phyloP scores from a whole-genome alignment of 257 asterid species.

The Fraxinus quadrangulata region DNA sequence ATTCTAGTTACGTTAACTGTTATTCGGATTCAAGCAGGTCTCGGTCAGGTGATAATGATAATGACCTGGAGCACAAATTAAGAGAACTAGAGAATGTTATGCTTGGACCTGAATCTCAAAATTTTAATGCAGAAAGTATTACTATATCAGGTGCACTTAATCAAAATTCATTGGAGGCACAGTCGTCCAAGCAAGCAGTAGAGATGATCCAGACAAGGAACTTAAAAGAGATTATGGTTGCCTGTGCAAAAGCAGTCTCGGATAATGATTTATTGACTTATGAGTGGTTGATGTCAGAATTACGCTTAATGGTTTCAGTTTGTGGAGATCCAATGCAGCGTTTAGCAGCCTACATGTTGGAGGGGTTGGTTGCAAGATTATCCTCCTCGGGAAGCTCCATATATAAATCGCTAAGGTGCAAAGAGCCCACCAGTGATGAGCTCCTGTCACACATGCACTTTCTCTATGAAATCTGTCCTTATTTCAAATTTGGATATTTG shows the following conservation, averaged over 20 bases:
- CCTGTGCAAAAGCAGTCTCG: constrained; percentile 36
- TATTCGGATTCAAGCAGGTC: not conserved
- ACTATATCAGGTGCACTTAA: not conserved
- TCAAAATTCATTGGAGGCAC: constrained; percentile 20
- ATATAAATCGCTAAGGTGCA: constrained; percentile 34
- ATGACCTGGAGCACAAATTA: constrained; percentile 26
- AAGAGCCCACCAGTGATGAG: constrained; percentile 30
- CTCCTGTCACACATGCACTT: constrained; percentile 33
- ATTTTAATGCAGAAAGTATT: not conserved
- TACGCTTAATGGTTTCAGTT: constrained; percentile 31
- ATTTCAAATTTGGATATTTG: constrained; percentile 38
- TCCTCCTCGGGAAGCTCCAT: constrained; percentile 37
- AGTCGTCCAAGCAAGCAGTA: constrained; percentile 11
- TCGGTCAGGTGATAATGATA: not conserved
- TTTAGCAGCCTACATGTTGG: constrained; percentile 38
- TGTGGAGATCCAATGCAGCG: constrained; percentile 34
- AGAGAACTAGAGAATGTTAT: constrained; percentile 28
- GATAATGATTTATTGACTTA: constrained; percentile 18
- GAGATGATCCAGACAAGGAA: constrained; percentile 25
- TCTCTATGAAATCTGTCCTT: constrained; percentile 39
- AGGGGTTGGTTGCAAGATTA: constrained; percentile 36
- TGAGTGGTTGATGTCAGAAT: constrained; percentile 30
- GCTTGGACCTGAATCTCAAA: constrained; percentile 30
- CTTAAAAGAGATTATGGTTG: constrained; percentile 25
- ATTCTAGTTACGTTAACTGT: constrained; percentile 20